Evolutionary conservation across 2,329 filamentous ascomycete genomes (phyloP), one percentile per base, ranked within the genome.

Genomic region (Aspergillus costaricaensis): DNA sequence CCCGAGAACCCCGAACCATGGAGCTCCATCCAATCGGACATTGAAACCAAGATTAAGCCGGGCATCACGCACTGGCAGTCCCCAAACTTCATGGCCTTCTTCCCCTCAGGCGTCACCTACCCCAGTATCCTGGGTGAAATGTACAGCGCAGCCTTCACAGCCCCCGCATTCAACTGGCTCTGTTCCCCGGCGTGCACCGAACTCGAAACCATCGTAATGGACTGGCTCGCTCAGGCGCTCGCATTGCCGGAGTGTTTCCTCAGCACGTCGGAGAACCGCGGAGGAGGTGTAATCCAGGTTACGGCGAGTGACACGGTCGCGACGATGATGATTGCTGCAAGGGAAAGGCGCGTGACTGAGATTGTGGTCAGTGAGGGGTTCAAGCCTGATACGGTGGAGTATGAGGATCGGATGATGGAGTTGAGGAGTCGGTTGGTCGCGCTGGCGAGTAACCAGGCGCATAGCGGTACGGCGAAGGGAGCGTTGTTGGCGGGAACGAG

Each of bases 151-250:
- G 90, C 92, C 6, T 93, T 97, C 78, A 95, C 88, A 12, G 91
- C 91, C 15, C 92, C 94, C 1, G 92, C 92, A 41, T 98, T 98
- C 83, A 98, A 98, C 78, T 98, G 94, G 94, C 88, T 97, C 65
- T 97, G 94, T 78, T 92, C 89, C 5, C 94, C 94, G 0, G 92
- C 91, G 6, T 89, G 95, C 17, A 98, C 94, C 0, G 94, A 98
- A 79, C 84, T 98, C 51, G 94, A 98, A 81, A 96, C 93, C 0
- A 84, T 97, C 23, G 89, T 96, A 47, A 84, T 97, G 74, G 94
- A 98, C 77, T 98, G 94, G 93, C 80, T 97, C 3, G 91, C 89
- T 15, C 86, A 89, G 74, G 83, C 92, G 8, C 77, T 97, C 12
- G 86, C 80, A 1, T 80, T 98, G 23, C 92, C 94, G 0, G 77